Evolutionary conservation across 2,329 filamentous ascomycete genomes (phyloP).

Genomic region (Xylaria sp.): DNA sequence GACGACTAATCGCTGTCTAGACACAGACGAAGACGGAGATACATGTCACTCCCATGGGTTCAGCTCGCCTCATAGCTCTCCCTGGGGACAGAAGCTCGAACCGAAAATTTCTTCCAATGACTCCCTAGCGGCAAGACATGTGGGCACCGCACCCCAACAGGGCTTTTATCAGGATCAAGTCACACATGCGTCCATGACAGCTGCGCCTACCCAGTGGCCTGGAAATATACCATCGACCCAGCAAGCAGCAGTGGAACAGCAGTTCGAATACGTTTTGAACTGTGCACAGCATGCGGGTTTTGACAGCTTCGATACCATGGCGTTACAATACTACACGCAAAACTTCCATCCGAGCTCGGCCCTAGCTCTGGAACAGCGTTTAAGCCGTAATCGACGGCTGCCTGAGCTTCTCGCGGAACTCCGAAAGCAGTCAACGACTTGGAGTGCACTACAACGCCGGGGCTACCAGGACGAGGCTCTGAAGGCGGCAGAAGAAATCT

Average conservation of each 20-base stretch:
- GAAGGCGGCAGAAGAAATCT: conserved; percentile 25
- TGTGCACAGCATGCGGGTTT: conserved; percentile 29
- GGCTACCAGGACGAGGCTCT: conserved; percentile 25
- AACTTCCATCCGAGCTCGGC: conserved; percentile 24
- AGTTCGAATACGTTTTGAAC: conserved; percentile 25
- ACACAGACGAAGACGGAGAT: conserved; percentile 1
- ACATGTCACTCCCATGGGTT: conserved; percentile 7
- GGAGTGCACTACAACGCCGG: conserved; percentile 23
- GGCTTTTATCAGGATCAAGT: background rate
- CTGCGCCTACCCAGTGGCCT: conserved; percentile 6
- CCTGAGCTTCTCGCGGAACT: conserved; percentile 29
- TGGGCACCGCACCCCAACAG: background rate
- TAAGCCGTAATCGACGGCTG: conserved; percentile 20
- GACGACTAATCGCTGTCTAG: conserved; percentile 8
- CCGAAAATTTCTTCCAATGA: background rate
- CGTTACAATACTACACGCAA: conserved; percentile 26
- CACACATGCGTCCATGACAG: background rate
- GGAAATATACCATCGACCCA: background rate
- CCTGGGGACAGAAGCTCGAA: conserved; percentile 17
- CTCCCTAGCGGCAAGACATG: conserved; percentile 1
- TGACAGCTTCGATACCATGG: conserved; percentile 28
- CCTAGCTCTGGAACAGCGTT: conserved; percentile 18
- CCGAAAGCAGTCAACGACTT: conserved; percentile 23
- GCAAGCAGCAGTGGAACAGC: conserved; percentile 24
- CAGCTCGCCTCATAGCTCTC: conserved; percentile 3